Evolutionary conservation across 129 eudicot species (phyloP).

Genomic region (Chrysanthemum seticuspe): DNA sequence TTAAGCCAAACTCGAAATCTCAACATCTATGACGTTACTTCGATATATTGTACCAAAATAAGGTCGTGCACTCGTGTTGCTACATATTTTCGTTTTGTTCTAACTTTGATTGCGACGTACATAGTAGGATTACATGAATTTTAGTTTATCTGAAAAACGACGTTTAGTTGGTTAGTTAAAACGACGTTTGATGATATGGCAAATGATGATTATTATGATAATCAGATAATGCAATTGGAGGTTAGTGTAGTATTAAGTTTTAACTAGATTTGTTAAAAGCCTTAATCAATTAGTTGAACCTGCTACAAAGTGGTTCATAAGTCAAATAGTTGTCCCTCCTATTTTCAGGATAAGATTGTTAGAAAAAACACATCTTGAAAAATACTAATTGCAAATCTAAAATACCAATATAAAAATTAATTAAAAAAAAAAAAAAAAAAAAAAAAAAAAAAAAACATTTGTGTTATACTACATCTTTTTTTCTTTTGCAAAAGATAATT

Average conservation of each 20-base stretch:
- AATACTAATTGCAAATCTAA: too few relatives aligned
- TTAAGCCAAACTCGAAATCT: neutral
- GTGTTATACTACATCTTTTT: too few relatives aligned
- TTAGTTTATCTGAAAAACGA: neutral
- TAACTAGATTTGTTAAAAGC: conserved; percentile 24
- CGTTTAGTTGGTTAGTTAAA: neutral
- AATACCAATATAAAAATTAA: too few relatives aligned
- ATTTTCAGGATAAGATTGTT: conserved; percentile 16
- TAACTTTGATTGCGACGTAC: conserved; percentile 7
- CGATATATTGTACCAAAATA: neutral
- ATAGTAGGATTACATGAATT: conserved; percentile 4
- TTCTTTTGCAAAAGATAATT: too few relatives aligned
- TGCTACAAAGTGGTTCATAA: conserved; percentile 23
- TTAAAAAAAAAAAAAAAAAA: too few relatives aligned
- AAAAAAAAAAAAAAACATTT: neutral
- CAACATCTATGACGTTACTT: neutral
- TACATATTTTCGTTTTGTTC: conserved; percentile 5
- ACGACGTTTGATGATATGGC: conserved; percentile 4
- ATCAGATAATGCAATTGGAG: neutral
- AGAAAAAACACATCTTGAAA: neutral
- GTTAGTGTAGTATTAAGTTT: conserved; percentile 24
- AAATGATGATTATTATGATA: neutral
- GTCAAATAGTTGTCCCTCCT: conserved; percentile 12
- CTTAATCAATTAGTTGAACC: conserved; percentile 31
- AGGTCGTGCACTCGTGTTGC: neutral